phyloP scores from a whole-genome alignment of 495 filamentous ascomycete species.

The Penicillium ucsense region DNA sequence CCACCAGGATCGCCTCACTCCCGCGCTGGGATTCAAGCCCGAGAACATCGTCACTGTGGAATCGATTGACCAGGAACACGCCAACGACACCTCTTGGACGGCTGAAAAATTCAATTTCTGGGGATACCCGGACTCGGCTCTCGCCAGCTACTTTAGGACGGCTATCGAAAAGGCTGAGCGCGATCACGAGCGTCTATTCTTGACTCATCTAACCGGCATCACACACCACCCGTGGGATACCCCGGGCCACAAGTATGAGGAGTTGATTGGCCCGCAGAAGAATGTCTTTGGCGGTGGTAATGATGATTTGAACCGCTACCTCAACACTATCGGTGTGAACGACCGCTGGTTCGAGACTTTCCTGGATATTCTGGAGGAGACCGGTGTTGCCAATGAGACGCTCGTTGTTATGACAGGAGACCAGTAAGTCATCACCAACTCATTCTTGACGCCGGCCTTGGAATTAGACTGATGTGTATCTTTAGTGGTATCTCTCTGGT shows the following conservation, averaged over 20 bases:
- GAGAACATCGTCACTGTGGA: conserved; percentile 17
- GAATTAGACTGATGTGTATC: conserved; percentile 2
- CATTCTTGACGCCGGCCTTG: background rate
- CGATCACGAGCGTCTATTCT: conserved; percentile 28
- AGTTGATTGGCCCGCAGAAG: conserved; percentile 12
- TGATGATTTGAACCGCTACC: conserved; percentile 27
- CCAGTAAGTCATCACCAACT: conserved; percentile 17
- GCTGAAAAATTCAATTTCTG: conserved; percentile 32
- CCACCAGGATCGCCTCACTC: conserved; percentile 14
- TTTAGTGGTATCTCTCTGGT: conserved; percentile 32
- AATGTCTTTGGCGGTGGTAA: conserved; percentile 18
- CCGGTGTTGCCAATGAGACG: conserved; percentile 32
- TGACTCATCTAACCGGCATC: conserved; percentile 33
- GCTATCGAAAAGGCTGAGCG: conserved; percentile 25
- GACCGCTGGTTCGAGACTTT: conserved; percentile 30
- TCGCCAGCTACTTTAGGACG: conserved; percentile 27
- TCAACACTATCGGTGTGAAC: conserved; percentile 33
- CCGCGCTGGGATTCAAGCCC: conserved; percentile 24
- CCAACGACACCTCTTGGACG: conserved; percentile 12
- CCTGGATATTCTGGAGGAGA: conserved; percentile 30
- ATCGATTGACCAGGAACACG: conserved; percentile 19
- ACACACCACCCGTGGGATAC: conserved; percentile 35
- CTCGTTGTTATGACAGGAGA: conserved; percentile 36
- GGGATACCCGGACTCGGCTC: conserved; percentile 29
- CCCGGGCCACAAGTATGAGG: conserved; percentile 20